These are phyloP conservation scores for Cladosporium phlei DNA, from an alignment of 2,329 filamentous ascomycete genomes.

Conservation along the genomic window DNA sequence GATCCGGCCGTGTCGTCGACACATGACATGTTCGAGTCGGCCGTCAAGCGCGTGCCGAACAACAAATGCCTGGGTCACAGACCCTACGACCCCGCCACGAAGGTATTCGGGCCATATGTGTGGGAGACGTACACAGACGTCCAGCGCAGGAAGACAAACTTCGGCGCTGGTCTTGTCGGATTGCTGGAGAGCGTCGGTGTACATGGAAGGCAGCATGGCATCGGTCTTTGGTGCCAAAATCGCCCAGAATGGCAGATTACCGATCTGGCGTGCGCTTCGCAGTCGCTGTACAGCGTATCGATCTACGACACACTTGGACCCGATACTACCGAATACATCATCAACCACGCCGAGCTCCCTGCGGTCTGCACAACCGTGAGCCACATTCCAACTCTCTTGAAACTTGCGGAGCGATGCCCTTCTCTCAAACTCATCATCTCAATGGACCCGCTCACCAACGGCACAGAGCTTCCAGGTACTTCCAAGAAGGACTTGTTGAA, in stretches of 20 bases:
- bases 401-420: slow-evolving; percentile 72
- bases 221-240: slow-evolving; percentile 84
- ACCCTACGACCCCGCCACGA: slow-evolving; percentile 68
- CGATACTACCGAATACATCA: slow-evolving; percentile 88
- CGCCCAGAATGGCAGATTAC: slow-evolving; percentile 84
- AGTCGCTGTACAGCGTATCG: slow-evolving; percentile 83
- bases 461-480: slow-evolving; percentile 64
- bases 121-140: slow-evolving; percentile 82
- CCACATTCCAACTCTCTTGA: slow-evolving; percentile 76
- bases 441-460: slow-evolving; percentile 74
- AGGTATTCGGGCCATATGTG: slow-evolving; percentile 70
- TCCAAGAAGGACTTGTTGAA: slow-evolving; percentile 78
- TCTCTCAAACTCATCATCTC: slow-evolving; percentile 82
- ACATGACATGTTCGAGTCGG: slow-evolving; percentile 34
- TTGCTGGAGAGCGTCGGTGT: slow-evolving; percentile 71
- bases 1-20: slow-evolving; percentile 52
- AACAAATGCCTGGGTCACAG: slow-evolving; percentile 74
- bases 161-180: slow-evolving; percentile 80
- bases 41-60: slow-evolving; percentile 57
- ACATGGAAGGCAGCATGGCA: slow-evolving; percentile 61
- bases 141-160: slow-evolving; percentile 72
- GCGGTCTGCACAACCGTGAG: slow-evolving; percentile 74
- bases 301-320: slow-evolving; percentile 94
- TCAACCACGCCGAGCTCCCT: slow-evolving; percentile 76
- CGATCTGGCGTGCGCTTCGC: slow-evolving; percentile 81